Base-by-base conservation (phyloP, 2,329 filamentous ascomycete species). In the Colletotrichum endophyticum region DNA sequence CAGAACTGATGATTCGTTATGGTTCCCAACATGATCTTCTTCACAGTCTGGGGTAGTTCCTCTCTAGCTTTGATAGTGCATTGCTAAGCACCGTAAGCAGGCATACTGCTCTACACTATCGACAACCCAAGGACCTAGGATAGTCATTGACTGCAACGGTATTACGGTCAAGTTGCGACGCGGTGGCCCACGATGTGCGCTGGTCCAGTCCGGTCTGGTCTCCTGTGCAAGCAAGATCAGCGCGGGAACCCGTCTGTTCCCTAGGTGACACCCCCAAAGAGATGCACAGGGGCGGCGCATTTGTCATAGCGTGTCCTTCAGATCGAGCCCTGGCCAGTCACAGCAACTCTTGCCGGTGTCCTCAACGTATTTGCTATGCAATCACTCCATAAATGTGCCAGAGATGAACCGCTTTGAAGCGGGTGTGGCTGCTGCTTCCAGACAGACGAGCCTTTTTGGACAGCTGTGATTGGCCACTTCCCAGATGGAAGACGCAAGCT, bases 351-450 rank as follows among this genome's bases (percentile, higher is more conserved):
- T 53, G 16, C n/a, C 30, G 64, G 56, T n/a, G 13, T 34, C 12
- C 22, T 49, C 49, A 22, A 57, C 28, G 53, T 59, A 32, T 61
- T 15, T 28, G 56, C 56, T 59, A 59, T 59, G 56, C 56, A 59
- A 59, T 59, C 56, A 57, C 28, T 39, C 62, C 62, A 66, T 30
- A 49, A 22, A 53, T 32, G 70, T 72, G 63, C 53, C 53, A 44
- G 66, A 71, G 66, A 71, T 70, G 72, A 62, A 66, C 62, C 62
- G 73, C 69, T 68, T 75, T 57, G 62, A 72, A 75, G 73, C 68
- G 73, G 70, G 70, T 68, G 63, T 69, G 73, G 70, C 73, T 73
- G 39, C 63, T 72, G 69, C 73, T 62, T 34, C 34, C 12, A 72
- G 53, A 30, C 22, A 61, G n/a, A 57, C 25, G 62, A 30, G 25